Evolutionary conservation across 352 stramenopile species (phyloP), one percentile per base, ranked within the genome.

Genomic region (Phytophthora brassicae): DNA sequence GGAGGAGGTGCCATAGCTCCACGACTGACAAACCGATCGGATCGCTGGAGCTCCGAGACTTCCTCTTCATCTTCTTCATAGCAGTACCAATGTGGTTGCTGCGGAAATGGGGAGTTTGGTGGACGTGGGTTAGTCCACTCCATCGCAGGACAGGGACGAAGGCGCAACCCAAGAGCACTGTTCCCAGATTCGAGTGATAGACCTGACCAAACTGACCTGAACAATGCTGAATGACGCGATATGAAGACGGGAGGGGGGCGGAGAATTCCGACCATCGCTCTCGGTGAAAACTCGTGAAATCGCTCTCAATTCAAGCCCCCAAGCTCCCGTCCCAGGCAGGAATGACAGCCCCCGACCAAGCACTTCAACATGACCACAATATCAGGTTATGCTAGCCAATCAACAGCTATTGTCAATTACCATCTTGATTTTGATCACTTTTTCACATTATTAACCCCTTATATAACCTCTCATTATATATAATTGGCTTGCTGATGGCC

Each of bases 101-200:
- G n/a, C n/a, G n/a, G n/a, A n/a, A n/a, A n/a, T n/a, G n/a, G n/a
- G n/a, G n/a, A n/a, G n/a, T n/a, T n/a, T n/a, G n/a, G 68, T 5
- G 50, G 23, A 38, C 55, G 38, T 22, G 47, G 23, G 46, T 68
- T 67, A 51, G 51, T 65, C 69, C 69, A 77, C 51, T 77, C 69
- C 69, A 77, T 77, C 46, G 17, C 26, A 29, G 46, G 46, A 42
- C 47, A 31, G 35, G 53, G 43, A 46, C 33, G 26, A 59, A 55
- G 47, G 29, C 47, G 47, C 19, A 33, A 53, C 33, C 28, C 47
- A 55, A 33, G 38, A 17, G 62, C 69, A 72, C 46, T n/a, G n/a
- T 77, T 77, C 70, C 66, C 70, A 77, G 70, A 75, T 64, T 66
- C 52, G 44, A 29, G 49, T 64, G 38, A 44, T 44, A 43, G 48